Evolutionary conservation across 495 filamentous ascomycete species (phyloP).

Genomic region (Neurospora sp.): DNA sequence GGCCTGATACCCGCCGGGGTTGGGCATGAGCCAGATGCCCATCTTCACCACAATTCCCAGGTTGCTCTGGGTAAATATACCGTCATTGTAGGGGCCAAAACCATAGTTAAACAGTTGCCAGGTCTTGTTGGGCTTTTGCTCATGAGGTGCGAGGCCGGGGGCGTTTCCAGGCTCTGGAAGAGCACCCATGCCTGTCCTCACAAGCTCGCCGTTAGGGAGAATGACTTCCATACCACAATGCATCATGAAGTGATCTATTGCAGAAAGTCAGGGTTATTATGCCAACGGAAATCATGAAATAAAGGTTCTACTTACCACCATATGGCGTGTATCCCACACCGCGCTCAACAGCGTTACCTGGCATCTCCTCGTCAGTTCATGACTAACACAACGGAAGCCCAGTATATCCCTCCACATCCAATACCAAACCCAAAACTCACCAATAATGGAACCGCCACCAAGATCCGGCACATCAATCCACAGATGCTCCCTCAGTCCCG

Average conservation of each 20-base stretch:
- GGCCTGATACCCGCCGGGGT: conserved; percentile 38
- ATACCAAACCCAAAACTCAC: not conserved
- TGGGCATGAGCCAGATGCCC: conserved; percentile 46
- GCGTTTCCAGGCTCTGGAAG: conserved; percentile 21
- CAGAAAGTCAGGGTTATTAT: not conserved
- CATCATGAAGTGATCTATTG: conserved; percentile 41
- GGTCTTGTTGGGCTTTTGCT: conserved; percentile 20
- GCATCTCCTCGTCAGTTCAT: not conserved
- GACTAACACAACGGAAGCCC: not conserved
- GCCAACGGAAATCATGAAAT: not conserved
- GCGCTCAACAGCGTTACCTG: conserved; percentile 43
- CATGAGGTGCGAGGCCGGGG: conserved; percentile 26
- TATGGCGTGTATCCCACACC: conserved; percentile 47
- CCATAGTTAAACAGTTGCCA: conserved; percentile 46
- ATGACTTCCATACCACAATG: conserved; percentile 49
- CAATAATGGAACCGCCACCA: conserved; percentile 35
- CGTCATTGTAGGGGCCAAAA: conserved; percentile 47
- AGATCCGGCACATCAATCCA: conserved; percentile 48
- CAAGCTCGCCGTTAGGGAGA: conserved; percentile 42
- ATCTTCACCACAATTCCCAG: conserved; percentile 52
- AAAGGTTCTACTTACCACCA: not conserved
- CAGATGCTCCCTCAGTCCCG: conserved; percentile 22
- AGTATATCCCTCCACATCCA: not conserved
- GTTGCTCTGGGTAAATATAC: conserved; percentile 48
- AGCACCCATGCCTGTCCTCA: conserved; percentile 52